Evolutionary conservation across 768 basidiomycete species (phyloP), one percentile per base, ranked within the genome.

Genomic region (Lactarius quietus): DNA sequence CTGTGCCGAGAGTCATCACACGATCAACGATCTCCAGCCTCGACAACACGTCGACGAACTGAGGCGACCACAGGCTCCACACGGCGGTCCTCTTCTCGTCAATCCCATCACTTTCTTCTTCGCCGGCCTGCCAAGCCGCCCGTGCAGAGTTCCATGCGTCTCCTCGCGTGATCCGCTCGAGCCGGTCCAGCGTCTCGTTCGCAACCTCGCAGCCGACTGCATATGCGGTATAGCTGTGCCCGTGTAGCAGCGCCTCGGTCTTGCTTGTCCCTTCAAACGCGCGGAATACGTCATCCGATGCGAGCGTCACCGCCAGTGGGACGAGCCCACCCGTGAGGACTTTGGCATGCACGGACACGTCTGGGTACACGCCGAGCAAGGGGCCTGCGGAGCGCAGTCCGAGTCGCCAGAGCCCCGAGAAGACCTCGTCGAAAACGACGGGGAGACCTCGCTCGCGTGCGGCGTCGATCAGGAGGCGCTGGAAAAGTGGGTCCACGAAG

Each of bases 401-500:
- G 54, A 96, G 80, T 38, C 96, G 90, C 72, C 94, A 85, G n/a
- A 98, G 80, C 0, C 96, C 96, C 28, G 89, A 86, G 73, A 98
- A 98, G 12, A 98, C 96, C 75, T 98, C 96, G 74, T 98, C 96
- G 71, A 91, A 98, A 64, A 98, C 86, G 69, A 98, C 89, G 0
- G 96, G 94, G 17, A 98, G 79, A 3, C 90, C 90, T 6, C 78
- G 79, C 86, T 80, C 75, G 64, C 96, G 87, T 6, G 92, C 90
- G 3, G 86, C 82, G 70, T 97, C 93, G 45, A 98, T 78, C 68
- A 98, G 75, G 35, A 94, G 79, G 31, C 92, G 84, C 74, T 98
- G 96, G 82, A 96, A 98, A 51, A 98, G 86, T 10, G 96, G 96
- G 73, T 98, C 96, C 29, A 98, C 93, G 72, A 98, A 98, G 35